These are phyloP conservation scores for Paraphaeosphaeria sporulosa DNA, from an alignment of 2,329 filamentous ascomycete genomes.

Conservation along the genomic window DNA sequence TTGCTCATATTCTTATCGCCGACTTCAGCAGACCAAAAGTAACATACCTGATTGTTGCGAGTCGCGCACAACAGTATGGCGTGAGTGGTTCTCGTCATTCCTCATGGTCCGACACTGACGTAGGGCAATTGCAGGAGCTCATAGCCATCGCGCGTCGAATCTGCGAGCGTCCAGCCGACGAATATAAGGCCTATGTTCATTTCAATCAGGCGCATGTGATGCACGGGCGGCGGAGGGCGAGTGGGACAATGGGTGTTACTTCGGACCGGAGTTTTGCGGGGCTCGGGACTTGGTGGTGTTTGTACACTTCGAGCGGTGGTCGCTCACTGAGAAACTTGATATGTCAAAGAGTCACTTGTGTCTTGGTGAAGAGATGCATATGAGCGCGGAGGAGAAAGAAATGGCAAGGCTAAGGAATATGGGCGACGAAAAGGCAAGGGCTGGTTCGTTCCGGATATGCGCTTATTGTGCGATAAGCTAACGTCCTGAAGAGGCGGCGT, in stretches of 20 bases:
- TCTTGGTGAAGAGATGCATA: background rate
- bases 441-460: background rate
- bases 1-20: background rate
- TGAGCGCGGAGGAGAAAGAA: background rate
- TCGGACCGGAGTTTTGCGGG: background rate
- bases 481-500: background rate
- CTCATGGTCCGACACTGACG: background rate
- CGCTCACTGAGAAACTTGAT: background rate
- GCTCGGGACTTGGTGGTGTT: background rate
- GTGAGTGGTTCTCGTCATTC: background rate
- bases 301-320: background rate
- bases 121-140: background rate
- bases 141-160: background rate
- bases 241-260: constrained; percentile 6
- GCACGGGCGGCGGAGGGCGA: background rate
- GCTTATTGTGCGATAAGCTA: background rate
- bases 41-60: constrained; percentile 1
- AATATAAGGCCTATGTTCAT: constrained; percentile 1
- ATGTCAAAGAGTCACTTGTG: background rate
- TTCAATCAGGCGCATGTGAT: background rate
- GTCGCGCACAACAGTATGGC: background rate
- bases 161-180: background rate
- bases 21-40: background rate
- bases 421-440: background rate
- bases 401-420: background rate